phyloP scores from a whole-genome alignment of 2,329 filamentous ascomycete species.

The Graphilbum ipis-grandicollis region DNA sequence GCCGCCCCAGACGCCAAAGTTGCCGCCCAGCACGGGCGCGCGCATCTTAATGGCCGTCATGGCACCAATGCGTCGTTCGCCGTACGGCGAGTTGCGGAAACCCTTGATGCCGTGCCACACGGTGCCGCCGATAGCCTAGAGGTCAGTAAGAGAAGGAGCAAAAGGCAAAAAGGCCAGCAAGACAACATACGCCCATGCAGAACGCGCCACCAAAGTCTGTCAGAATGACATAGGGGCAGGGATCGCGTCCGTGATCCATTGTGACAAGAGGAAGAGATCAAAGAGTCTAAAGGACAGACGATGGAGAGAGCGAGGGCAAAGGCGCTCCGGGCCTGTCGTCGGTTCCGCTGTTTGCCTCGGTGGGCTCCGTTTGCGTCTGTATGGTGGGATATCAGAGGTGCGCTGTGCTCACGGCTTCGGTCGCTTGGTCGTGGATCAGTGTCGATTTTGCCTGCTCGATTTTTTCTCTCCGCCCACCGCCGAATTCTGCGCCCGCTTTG shows the following conservation, averaged over 20 bases:
- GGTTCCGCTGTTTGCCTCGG: no score
- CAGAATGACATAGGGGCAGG: slow-evolving; percentile 89
- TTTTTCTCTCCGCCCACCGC: background rate
- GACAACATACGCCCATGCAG: slow-evolving; percentile 11
- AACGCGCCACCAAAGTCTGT: slow-evolving; percentile 84
- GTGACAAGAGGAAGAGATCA: background rate
- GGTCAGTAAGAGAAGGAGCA: background rate
- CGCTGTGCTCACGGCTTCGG: no score
- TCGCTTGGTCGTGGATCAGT: no score
- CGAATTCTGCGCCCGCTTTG: background rate
- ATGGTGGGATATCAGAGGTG: no score
- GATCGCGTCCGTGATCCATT: slow-evolving; percentile 94
- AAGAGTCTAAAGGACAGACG: no score
- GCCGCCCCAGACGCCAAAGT: slow-evolving; percentile 96
- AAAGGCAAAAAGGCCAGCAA: background rate
- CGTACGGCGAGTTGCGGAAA: slow-evolving; percentile 75
- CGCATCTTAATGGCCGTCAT: slow-evolving; percentile 96
- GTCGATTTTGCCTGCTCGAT: background rate
- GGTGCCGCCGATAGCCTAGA: slow-evolving; percentile 55
- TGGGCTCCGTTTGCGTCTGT: no score
- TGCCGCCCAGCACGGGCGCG: slow-evolving; percentile 87
- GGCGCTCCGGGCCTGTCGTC: no score
- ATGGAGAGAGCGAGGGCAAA: no score
- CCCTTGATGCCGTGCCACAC: slow-evolving; percentile 98
- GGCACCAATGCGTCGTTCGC: slow-evolving; percentile 87